A percentile compares a stretch with the other conserved stretches of the same genome.
These are phyloP conservation scores for Turnera subulata DNA, from an alignment of 345 rosid species.

Conservation along the genomic window DNA sequence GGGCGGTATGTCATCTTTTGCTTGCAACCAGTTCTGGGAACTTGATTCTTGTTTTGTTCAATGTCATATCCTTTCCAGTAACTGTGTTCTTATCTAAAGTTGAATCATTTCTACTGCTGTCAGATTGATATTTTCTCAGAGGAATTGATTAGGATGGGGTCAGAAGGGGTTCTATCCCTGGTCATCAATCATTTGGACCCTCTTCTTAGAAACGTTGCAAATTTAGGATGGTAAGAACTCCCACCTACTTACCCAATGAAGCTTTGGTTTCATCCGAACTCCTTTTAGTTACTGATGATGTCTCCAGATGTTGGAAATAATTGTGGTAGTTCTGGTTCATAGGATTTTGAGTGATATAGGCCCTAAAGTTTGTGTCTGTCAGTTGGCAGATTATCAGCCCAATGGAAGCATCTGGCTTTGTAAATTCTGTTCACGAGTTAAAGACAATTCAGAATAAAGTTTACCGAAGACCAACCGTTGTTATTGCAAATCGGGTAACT, in stretches of 20 bases:
- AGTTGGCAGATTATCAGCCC: slow-evolving; percentile 52
- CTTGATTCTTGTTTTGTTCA: neutral
- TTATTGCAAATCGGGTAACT: slow-evolving; percentile 31
- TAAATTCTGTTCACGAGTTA: slow-evolving; percentile 26
- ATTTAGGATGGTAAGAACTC: slow-evolving; percentile 36
- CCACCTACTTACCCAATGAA: neutral
- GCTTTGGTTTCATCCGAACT: no score
- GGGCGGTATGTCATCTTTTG: slow-evolving; percentile 21
- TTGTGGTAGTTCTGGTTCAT: neutral
- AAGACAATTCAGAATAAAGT: slow-evolving; percentile 33
- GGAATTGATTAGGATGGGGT: slow-evolving; percentile 34
- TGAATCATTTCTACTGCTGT: neutral
- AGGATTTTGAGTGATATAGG: neutral
- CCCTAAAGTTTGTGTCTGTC: slow-evolving; percentile 16
- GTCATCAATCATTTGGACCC: slow-evolving; percentile 34
- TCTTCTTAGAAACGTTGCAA: slow-evolving; percentile 31
- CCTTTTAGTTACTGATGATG: neutral
- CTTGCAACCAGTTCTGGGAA: neutral
- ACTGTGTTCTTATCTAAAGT: no score
- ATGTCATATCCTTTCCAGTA: no score
- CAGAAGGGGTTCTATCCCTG: slow-evolving; percentile 30
- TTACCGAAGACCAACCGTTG: slow-evolving; percentile 34
- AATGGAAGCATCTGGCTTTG: slow-evolving; percentile 36
- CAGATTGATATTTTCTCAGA: slow-evolving; percentile 35
- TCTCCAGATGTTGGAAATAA: neutral